Percentiles rank a stretch among this genome's conserved stretches.
These are phyloP conservation scores for Chaetomiaceae sp. DNA, from an alignment of 2,329 filamentous ascomycete genomes.

Conservation along the genomic window DNA sequence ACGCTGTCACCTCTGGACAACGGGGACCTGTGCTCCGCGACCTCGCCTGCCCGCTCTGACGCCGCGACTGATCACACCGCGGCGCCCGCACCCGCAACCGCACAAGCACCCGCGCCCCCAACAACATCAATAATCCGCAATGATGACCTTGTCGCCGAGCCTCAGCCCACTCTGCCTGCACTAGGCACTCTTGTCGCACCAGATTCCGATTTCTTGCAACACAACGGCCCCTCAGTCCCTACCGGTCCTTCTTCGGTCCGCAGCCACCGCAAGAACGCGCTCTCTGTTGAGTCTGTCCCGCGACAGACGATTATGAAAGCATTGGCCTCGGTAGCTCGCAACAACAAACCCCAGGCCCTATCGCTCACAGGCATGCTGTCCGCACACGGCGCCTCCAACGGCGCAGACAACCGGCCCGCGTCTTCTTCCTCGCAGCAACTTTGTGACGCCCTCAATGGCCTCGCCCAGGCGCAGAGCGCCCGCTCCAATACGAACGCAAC, in stretches of 20 bases:
- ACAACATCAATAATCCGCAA: slow-evolving; percentile 11
- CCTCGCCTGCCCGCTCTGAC: not conserved
- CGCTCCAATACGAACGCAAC: slow-evolving; percentile 38
- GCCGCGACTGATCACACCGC: not conserved
- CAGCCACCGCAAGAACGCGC: slow-evolving; percentile 45
- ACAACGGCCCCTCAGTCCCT: not conserved
- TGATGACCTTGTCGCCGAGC: slow-evolving; percentile 9
- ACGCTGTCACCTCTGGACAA: slow-evolving; percentile 21
- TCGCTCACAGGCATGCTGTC: slow-evolving; percentile 59
- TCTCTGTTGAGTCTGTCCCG: slow-evolving; percentile 64
- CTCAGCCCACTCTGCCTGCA: slow-evolving; percentile 10
- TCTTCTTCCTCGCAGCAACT: slow-evolving; percentile 57
- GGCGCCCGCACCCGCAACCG: not conserved
- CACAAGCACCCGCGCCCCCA: too few relatives aligned
- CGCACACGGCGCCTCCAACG: slow-evolving; percentile 33
- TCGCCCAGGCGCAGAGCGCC: slow-evolving; percentile 37
- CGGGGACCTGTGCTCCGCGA: not conserved
- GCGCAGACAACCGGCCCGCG: slow-evolving; percentile 37
- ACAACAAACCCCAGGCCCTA: slow-evolving; percentile 58
- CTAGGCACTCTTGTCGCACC: slow-evolving; percentile 21
- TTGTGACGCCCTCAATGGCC: slow-evolving; percentile 55
- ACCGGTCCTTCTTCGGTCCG: slow-evolving; percentile 22
- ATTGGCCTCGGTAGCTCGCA: slow-evolving; percentile 62
- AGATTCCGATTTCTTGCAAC: slow-evolving; percentile 27
- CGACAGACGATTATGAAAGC: slow-evolving; percentile 81